phyloP scores from a whole-genome alignment of 768 basidiomycete species.

The Collybia sp. region DNA sequence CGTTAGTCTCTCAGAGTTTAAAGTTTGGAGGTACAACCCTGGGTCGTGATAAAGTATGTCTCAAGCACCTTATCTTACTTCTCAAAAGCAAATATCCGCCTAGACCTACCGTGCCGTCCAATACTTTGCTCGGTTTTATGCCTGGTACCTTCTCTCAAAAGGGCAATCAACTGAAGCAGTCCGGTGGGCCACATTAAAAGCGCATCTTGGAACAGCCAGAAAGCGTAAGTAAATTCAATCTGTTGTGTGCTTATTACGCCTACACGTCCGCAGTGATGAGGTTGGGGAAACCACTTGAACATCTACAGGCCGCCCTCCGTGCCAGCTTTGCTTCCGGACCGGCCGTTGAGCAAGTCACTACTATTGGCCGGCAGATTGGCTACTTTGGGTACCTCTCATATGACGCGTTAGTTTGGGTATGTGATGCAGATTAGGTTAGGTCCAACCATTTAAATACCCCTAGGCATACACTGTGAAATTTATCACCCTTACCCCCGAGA shows the following conservation, averaged over 20 bases:
- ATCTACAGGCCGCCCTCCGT: conserved; percentile 84
- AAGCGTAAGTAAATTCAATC: conserved; percentile 55
- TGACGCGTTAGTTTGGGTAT: conserved; percentile 85
- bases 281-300: conserved; percentile 90
- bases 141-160: conserved; percentile 71
- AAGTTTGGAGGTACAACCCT: conserved; percentile 77
- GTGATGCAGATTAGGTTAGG: conserved; percentile 14
- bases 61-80: neutral
- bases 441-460: conserved; percentile 1
- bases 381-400: conserved; percentile 87
- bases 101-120: conserved; percentile 89
- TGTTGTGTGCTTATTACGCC: conserved; percentile 5
- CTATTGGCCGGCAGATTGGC: conserved; percentile 77
- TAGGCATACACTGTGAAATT: conserved; percentile 69
- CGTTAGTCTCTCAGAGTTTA: conserved; percentile 67
- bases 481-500: conserved; percentile 53
- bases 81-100: neutral
- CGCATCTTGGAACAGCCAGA: conserved; percentile 76
- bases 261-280: conserved; percentile 64
- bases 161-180: conserved; percentile 70
- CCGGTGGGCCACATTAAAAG: conserved; percentile 82
- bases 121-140: conserved; percentile 85
- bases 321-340: conserved; percentile 53
- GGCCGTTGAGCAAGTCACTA: conserved; percentile 67
- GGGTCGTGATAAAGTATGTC: conserved; percentile 84